A percentile compares a stretch with the other conserved stretches of the same genome.
Conservation (phyloP, 2,329 filamentous ascomycete species). For the Geosmithia morbida region DNA sequence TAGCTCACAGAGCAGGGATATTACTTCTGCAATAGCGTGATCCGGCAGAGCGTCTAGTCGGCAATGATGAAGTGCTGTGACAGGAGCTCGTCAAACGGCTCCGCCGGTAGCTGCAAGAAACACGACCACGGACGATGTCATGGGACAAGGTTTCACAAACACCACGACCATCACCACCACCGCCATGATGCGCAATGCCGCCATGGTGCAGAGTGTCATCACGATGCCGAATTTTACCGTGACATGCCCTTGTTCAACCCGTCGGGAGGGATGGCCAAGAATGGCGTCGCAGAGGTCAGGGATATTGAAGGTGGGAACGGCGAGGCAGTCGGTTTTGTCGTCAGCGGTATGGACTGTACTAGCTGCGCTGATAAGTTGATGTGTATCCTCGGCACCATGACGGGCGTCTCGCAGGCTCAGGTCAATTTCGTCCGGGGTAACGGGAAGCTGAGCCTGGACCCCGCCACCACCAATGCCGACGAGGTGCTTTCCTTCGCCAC, state of each 20-base stretch:
- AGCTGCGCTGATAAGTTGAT: constrained; percentile 19
- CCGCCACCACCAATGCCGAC: constrained; percentile 8
- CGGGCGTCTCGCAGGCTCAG: constrained; percentile 14
- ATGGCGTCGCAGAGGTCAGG: neutral
- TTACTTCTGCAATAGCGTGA: constrained; percentile 11
- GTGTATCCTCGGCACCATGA: constrained; percentile 10
- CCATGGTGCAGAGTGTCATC: neutral
- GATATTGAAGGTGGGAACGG: neutral
- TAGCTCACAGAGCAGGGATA: constrained; percentile 9
- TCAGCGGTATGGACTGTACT: constrained; percentile 22
- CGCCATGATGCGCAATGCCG: neutral
- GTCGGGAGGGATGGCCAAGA: neutral
- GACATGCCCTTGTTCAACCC: neutral
- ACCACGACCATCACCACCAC: neutral
- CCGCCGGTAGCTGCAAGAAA: neutral
- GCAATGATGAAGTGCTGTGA: constrained; percentile 1
- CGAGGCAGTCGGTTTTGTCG: constrained; percentile 12
- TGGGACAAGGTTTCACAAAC: neutral
- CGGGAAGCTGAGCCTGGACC: constrained; percentile 17
- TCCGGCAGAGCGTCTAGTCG: constrained; percentile 4
- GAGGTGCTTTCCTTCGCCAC: constrained; percentile 10
- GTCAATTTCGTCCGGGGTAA: constrained; percentile 23
- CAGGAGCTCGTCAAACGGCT: no score
- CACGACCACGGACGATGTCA: neutral
- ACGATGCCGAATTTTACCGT: neutral